phyloP scores from a whole-genome alignment of 2,329 filamentous ascomycete genomes.

The Talaromyces sp. region DNA sequence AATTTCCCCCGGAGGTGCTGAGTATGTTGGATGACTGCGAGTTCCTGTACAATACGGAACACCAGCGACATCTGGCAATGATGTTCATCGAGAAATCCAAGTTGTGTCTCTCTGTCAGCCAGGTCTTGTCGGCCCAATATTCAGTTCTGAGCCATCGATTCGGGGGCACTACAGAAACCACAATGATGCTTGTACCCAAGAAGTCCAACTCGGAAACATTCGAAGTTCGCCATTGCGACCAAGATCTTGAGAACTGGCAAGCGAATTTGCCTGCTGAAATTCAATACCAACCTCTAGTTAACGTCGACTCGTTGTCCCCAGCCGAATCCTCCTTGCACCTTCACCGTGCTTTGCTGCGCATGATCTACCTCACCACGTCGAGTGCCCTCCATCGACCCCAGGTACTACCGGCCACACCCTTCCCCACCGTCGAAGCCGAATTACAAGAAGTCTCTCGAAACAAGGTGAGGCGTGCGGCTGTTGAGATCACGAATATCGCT shows the following conservation, averaged over 20 bases:
- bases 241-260: constrained; percentile 72
- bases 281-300: constrained; percentile 59
- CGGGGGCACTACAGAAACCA: constrained; percentile 63
- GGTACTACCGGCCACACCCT: constrained; percentile 69
- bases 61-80: constrained; percentile 72
- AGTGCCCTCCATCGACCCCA: constrained; percentile 88
- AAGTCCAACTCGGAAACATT: constrained; percentile 77
- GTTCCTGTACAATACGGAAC: constrained; percentile 61
- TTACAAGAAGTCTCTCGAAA: constrained; percentile 76
- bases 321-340: constrained; percentile 51
- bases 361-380: constrained; percentile 88
- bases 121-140: constrained; percentile 86
- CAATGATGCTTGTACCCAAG: constrained; percentile 87
- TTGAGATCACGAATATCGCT: constrained; percentile 79
- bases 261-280: constrained; percentile 65
- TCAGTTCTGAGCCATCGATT: constrained; percentile 82
- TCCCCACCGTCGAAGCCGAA: constrained; percentile 53
- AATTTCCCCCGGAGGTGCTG: constrained; percentile 61
- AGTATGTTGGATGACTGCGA: constrained; percentile 66
- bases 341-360: constrained; percentile 81
- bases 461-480: constrained; percentile 76
- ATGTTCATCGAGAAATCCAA: constrained; percentile 92
- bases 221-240: constrained; percentile 72
- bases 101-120: constrained; percentile 80
- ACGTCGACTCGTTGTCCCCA: constrained; percentile 43